Evolutionary conservation across 2,329 filamentous ascomycete genomes (phyloP).

Genomic region (Beauveria sp.): DNA sequence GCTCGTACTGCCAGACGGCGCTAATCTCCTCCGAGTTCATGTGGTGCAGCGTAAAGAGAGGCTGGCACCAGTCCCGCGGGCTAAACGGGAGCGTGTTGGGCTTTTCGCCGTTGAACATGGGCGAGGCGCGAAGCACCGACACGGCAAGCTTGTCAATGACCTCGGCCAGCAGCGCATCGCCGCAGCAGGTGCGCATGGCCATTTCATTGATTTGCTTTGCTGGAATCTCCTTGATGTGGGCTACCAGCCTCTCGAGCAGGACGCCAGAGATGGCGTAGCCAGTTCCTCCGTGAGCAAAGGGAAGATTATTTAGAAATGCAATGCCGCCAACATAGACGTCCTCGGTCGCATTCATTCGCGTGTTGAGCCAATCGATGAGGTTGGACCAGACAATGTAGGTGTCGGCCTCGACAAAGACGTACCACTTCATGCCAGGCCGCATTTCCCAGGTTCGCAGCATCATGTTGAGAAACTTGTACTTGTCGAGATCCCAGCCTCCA

Average conservation of each 20-base stretch:
- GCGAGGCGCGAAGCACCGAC: conserved; percentile 36
- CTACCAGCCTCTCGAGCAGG: conserved; percentile 41
- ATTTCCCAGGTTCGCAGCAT: conserved; percentile 47
- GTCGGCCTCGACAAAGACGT: conserved; percentile 52
- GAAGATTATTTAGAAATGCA: conserved; percentile 35
- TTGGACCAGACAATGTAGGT: conserved; percentile 51
- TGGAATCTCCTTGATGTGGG: conserved; percentile 31
- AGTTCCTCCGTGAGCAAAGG: conserved; percentile 51
- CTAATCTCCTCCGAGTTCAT: conserved; percentile 45
- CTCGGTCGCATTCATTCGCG: conserved; percentile 32
- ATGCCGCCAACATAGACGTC: conserved; percentile 45
- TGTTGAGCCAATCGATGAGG: conserved; percentile 41
- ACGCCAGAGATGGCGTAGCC: conserved; percentile 49
- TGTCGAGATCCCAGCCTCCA: conserved; percentile 47
- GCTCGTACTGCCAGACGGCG: conserved; percentile 45
- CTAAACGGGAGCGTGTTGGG: conserved; percentile 42
- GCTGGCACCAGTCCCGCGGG: conserved; percentile 46
- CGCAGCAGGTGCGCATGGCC: conserved; percentile 40
- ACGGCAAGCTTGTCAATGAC: conserved; percentile 38
- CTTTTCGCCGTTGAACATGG: conserved; percentile 51
- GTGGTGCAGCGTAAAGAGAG: conserved; percentile 50
- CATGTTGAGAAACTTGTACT: conserved; percentile 56
- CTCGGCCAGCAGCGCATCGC: conserved; percentile 43
- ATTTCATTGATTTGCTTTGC: conserved; percentile 39
- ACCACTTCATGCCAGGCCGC: conserved; percentile 48